phyloP scores from a whole-genome alignment of 2,329 filamentous ascomycete species.

The Colletotrichum costaricense region DNA sequence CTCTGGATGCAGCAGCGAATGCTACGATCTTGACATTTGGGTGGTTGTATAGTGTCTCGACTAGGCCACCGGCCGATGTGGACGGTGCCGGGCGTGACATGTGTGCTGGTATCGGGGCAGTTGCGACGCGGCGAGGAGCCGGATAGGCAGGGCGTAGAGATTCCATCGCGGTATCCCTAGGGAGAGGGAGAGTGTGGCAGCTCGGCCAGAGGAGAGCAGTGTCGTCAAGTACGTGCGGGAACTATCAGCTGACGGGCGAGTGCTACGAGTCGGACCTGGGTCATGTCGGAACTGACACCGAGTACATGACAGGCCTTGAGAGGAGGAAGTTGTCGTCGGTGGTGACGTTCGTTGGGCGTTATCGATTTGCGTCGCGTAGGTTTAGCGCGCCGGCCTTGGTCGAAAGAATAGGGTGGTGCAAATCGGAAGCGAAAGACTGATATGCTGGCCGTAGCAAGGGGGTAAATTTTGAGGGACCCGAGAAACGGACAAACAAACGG shows the following conservation, averaged over 20 bases:
- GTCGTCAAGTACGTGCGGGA: constrained; percentile 19
- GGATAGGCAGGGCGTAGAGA: constrained; percentile 40
- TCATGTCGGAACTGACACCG: constrained; percentile 26
- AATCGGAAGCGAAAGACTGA: neutral
- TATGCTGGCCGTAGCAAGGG: neutral
- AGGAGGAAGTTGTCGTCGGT: neutral
- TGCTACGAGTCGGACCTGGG: constrained; percentile 11
- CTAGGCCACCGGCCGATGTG: constrained; percentile 47
- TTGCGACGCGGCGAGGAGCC: constrained; percentile 49
- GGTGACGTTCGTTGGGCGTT: neutral
- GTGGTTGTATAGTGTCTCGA: constrained; percentile 82
- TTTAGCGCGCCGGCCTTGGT: constrained; percentile 7
- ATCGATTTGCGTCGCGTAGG: constrained; percentile 27
- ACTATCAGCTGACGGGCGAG: constrained; percentile 9
- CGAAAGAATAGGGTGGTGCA: neutral
- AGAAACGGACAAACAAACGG: constrained; percentile 9
- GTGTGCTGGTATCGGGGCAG: constrained; percentile 47
- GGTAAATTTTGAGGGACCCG: constrained; percentile 24
- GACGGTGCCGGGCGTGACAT: constrained; percentile 37
- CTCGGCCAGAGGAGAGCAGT: neutral
- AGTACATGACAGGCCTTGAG: constrained; percentile 19
- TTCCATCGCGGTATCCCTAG: constrained; percentile 29
- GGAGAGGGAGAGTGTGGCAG: neutral
- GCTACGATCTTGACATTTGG: constrained; percentile 76
- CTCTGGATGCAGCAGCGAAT: constrained; percentile 55